A percentile compares a stretch with the other conserved stretches of the same genome.
Conservation (phyloP, 2,329 filamentous ascomycete species). For the Scytalidium lignicola region DNA sequence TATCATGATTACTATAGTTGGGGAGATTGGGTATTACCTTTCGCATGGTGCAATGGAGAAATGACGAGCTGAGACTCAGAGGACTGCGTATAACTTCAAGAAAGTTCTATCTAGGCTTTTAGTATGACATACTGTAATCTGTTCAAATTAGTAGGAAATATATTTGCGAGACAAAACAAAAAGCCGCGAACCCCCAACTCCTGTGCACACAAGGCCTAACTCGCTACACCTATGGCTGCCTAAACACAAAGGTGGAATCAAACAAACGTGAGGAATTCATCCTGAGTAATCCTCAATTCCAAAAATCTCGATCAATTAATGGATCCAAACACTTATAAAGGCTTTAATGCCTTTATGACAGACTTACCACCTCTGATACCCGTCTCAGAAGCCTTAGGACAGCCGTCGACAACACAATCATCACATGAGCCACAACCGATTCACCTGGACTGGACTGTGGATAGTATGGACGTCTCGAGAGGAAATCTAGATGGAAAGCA, state of each 20-base stretch:
- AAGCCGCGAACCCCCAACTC: not conserved
- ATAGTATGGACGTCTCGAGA: conserved; percentile 8
- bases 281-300: no score
- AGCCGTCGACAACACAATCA: not conserved
- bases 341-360: not conserved
- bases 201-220: no score
- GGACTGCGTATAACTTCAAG: no score
- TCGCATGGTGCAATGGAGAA: no score
- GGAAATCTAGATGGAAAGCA: conserved; percentile 8
- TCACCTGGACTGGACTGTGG: conserved; percentile 14
- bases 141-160: no score
- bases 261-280: no score
- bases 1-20: no score
- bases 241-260: not conserved
- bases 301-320: not conserved
- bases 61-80: no score
- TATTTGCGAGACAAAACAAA: no score
- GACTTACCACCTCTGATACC: not conserved
- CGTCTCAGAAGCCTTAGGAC: not conserved
- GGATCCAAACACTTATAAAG: conserved; percentile 6
- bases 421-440: not conserved
- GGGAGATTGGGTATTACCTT: no score
- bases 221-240: not conserved
- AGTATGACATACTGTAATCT: no score
- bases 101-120: no score